phyloP scores from a whole-genome alignment of 1,139 yeast genomes.

The Pichia sp. region DNA sequence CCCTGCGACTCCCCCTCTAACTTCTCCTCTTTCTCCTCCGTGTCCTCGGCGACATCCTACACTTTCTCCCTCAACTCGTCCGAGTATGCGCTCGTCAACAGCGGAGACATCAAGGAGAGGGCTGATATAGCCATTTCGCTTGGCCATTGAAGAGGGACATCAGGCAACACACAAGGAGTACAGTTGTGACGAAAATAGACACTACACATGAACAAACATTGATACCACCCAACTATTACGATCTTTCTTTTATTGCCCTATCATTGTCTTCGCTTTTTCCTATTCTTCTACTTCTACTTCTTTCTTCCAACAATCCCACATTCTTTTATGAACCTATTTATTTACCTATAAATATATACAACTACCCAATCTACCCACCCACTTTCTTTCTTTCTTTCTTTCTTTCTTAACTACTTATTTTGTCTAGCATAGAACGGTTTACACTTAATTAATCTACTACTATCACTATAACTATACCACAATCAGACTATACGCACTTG shows the following conservation, averaged over 20 bases:
- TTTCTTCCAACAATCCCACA: neutral
- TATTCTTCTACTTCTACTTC: neutral
- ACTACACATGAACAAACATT: neutral
- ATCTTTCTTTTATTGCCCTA: neutral
- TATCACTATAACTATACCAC: neutral
- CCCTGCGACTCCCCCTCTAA: slow-evolving; percentile 32
- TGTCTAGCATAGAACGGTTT: neutral
- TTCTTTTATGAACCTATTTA: neutral
- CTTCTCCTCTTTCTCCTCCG: slow-evolving; percentile 32
- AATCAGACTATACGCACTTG: neutral
- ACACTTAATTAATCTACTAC: neutral
- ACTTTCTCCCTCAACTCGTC: slow-evolving; percentile 20
- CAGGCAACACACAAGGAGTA: too few relatives aligned
- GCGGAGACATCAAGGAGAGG: neutral
- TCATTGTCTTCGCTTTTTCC: neutral
- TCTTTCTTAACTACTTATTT: neutral
- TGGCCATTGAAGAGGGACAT: too few relatives aligned
- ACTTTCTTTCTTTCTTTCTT: neutral
- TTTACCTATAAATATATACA: neutral
- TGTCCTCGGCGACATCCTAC: slow-evolving; percentile 31
- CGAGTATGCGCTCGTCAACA: slow-evolving; percentile 1
- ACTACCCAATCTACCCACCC: too few relatives aligned
- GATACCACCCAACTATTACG: slow-evolving; percentile 1
- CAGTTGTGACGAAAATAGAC: too few relatives aligned
- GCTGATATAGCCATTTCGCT: neutral